These are phyloP conservation scores for Chaetothyriales sp. DNA, from an alignment of 2,329 filamentous ascomycete genomes.

Conservation along the genomic window DNA sequence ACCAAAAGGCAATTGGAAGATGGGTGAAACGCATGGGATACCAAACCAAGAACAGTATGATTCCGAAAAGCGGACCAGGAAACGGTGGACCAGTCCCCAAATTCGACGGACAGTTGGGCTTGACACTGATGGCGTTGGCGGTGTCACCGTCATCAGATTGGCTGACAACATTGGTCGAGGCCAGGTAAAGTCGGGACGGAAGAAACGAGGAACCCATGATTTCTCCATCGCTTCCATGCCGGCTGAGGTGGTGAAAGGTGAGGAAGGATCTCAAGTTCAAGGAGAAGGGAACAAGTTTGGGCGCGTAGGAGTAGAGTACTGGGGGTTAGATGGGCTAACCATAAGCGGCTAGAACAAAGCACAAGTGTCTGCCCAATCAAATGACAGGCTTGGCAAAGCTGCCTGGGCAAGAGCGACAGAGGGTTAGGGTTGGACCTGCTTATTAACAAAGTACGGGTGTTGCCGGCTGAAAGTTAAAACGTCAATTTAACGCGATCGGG, in stretches of 20 bases:
- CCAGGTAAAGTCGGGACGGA: constrained; percentile 19
- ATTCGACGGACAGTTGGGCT: constrained; percentile 12
- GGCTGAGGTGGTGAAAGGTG: background rate
- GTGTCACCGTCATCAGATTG: constrained; percentile 15
- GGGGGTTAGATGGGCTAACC: no score
- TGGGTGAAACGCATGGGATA: constrained; percentile 20
- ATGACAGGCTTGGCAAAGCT: no score
- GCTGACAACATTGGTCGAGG: constrained; percentile 11
- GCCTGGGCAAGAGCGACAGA: no score
- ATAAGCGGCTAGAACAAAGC: no score
- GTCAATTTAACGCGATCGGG: no score
- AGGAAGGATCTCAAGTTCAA: no score
- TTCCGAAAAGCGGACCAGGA: constrained; percentile 19
- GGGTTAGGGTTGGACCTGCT: no score
- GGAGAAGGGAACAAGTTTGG: no score
- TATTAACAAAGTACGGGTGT: no score
- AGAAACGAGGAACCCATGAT: constrained; percentile 8
- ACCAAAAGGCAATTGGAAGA: constrained; percentile 25
- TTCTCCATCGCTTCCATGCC: background rate
- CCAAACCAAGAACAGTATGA: constrained; percentile 21
- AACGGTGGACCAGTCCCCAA: constrained; percentile 21
- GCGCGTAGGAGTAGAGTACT: no score
- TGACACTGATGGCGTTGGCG: constrained; percentile 14
- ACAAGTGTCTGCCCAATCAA: no score
- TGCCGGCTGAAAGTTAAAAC: no score